Evolutionary conservation across 2,329 filamentous ascomycete genomes (phyloP), one percentile per base, ranked within the genome.

Genomic region (Coleophoma cylindrospora): DNA sequence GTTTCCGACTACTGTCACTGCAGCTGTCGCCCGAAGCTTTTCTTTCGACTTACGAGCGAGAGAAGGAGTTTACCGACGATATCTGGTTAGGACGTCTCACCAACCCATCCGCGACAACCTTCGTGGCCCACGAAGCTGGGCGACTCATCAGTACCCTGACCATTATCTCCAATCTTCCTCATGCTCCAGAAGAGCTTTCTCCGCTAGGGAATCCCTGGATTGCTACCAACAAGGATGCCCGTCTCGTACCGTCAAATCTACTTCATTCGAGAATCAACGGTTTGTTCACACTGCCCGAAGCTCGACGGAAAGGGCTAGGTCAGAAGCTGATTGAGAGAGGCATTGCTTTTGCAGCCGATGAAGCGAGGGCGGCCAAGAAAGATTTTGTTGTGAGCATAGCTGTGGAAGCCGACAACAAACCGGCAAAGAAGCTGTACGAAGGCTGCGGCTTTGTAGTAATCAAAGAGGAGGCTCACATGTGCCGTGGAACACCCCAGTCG

Each of bases 221-320:
- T 4, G 34, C 50, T 12, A 46, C 54, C 21, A 34, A 47, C n/a
- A 43, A 19, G 13, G 43, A 45, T 21, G 47, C 27, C 8, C n/a
- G 15, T 22, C 1, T 33, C 19, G 21, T 34, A 43, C 37, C 17
- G 13, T 22, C 32, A 40, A 50, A 36, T 49, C 47, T 56, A 21
- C 17, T 61, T 9, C 61, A 63, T 49, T 70, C 60, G 50, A 62
- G 66, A 34, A 59, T 72, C 38, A 64, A 66, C 45, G 68, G 63
- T 17, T 66, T 71, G 52, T 72, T 68, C 50, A 71, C 67, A 9
- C 51, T 59, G n/a, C 67, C 67, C 36, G 59, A 66, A 45, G 63
- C 62, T 49, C 66, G 69, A 13, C 63, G 68, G 1, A 61, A 60
- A 45, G 69, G 69, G 10, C 55, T 70, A 33, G 69, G 64, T 10